phyloP scores from a whole-genome alignment of 108 stramenopile species.

The Discostella stelligeroides region DNA sequence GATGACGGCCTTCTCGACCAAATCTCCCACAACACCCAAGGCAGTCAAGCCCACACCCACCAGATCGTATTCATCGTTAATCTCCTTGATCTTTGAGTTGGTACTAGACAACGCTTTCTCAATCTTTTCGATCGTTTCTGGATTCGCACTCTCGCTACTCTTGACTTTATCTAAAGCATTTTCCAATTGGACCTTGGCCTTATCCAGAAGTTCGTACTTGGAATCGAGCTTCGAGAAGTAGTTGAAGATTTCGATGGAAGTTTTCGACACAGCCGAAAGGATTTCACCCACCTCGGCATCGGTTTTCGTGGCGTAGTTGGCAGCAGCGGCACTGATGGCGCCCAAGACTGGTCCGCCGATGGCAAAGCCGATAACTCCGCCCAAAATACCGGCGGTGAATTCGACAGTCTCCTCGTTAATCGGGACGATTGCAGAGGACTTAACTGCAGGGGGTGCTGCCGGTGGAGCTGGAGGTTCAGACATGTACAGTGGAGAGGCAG shows the following conservation, averaged over 20 bases:
- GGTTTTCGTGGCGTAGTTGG: conserved; percentile 85
- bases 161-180: conserved; percentile 76
- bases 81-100: conserved; percentile 75
- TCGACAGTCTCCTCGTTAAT: conserved; percentile 91
- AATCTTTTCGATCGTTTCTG: conserved; percentile 78
- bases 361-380: conserved; percentile 72
- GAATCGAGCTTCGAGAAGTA: conserved; percentile 81
- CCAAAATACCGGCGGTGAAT: conserved; percentile 87
- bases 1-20: conserved; percentile 85
- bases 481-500: conserved; percentile 29
- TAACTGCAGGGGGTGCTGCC: conserved; percentile 25
- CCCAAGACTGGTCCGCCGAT: conserved; percentile 58
- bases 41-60: conserved; percentile 84
- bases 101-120: conserved; percentile 78
- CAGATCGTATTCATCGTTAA: conserved; percentile 91
- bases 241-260: conserved; percentile 89
- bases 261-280: conserved; percentile 80
- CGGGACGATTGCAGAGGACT: conserved; percentile 64
- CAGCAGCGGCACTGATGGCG: conserved; percentile 43
- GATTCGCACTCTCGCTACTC: conserved; percentile 60
- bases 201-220: conserved; percentile 85
- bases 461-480: conserved; percentile 34
- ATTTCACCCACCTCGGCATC: conserved; percentile 75
- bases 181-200: conserved; percentile 69
- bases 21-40: conserved; percentile 84